Percentiles rank a stretch among this genome's conserved stretches.
Evolutionary conservation across 345 rosid species (phyloP).

Genomic region (Ceriops zippeliana): DNA sequence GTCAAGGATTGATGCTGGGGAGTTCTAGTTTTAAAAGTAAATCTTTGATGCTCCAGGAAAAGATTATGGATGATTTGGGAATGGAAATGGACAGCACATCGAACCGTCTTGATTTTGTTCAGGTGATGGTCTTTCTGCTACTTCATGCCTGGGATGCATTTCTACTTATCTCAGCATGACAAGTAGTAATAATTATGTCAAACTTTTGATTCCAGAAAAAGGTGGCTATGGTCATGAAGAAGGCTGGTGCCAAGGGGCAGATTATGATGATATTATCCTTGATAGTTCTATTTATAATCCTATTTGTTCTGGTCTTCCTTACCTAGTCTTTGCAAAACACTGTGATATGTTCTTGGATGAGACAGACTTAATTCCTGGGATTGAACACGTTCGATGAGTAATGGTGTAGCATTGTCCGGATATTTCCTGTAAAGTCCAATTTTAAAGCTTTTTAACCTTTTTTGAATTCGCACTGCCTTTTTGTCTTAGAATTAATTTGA

Average conservation of each 20-base stretch:
- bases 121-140: slow-evolving; percentile 42
- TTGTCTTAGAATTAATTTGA: background rate
- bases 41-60: slow-evolving; percentile 53
- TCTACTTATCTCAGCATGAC: background rate
- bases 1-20: background rate
- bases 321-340: slow-evolving; percentile 12
- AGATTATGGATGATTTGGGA: slow-evolving; percentile 72
- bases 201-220: slow-evolving; percentile 61
- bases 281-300: slow-evolving; percentile 70
- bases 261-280: slow-evolving; percentile 87
- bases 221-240: slow-evolving; percentile 97
- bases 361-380: background rate
- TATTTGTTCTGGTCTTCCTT: slow-evolving; percentile 83
- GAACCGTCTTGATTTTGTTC: slow-evolving; percentile 92
- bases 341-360: background rate
- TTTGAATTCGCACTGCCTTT: background rate
- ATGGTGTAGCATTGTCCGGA: no score
- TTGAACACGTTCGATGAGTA: no score
- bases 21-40: slow-evolving; percentile 19
- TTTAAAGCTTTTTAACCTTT: no score
- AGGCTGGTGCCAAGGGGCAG: slow-evolving; percentile 91
- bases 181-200: background rate
- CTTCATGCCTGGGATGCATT: background rate
- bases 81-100: slow-evolving; percentile 89
- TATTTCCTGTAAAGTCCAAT: no score